Evolutionary conservation across 192 early-diverging fungal species (phyloP).

Genomic region (Backusella sp.): DNA sequence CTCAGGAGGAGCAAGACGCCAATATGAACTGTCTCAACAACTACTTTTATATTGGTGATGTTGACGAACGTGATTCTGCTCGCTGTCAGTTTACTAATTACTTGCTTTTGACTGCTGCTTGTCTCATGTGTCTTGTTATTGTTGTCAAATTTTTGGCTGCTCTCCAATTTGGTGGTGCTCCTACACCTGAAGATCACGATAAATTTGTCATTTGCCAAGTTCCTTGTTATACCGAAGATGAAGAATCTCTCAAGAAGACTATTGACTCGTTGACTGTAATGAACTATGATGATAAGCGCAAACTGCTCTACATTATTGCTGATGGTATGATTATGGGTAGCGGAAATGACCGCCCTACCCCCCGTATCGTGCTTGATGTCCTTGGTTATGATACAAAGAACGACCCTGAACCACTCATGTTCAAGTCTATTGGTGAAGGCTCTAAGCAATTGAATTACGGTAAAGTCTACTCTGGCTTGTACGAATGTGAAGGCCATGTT

Average conservation of each 20-base stretch:
- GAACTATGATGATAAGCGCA: constrained; percentile 86
- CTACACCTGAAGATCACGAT: constrained; percentile 87
- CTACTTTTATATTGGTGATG: constrained; percentile 63
- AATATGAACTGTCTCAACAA: constrained; percentile 60
- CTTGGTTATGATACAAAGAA: constrained; percentile 82
- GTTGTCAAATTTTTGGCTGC: constrained; percentile 79
- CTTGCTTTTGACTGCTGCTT: constrained; percentile 61
- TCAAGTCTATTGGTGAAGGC: constrained; percentile 90
- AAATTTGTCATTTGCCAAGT: constrained; percentile 97
- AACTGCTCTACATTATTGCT: constrained; percentile 84
- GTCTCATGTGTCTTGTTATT: constrained; percentile 77
- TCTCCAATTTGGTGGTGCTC: constrained; percentile 72
- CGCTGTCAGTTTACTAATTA: constrained; percentile 67
- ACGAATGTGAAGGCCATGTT: constrained; percentile 87
- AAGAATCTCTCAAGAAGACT: constrained; percentile 80
- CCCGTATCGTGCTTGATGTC: constrained; percentile 90
- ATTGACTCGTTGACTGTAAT: constrained; percentile 80
- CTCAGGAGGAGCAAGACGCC: constrained; percentile 27
- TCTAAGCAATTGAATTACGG: constrained; percentile 92
- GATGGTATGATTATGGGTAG: constrained; percentile 96
- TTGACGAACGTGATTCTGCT: constrained; percentile 61
- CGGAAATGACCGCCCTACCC: constrained; percentile 95
- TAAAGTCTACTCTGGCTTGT: constrained; percentile 95
- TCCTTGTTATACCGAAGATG: constrained; percentile 95
- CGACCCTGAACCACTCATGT: constrained; percentile 79